Percentiles rank a stretch among this genome's conserved stretches.
These are phyloP conservation scores for Blastobotrys arbuscula DNA, from an alignment of 1,139 yeast species.

Conservation along the genomic window DNA sequence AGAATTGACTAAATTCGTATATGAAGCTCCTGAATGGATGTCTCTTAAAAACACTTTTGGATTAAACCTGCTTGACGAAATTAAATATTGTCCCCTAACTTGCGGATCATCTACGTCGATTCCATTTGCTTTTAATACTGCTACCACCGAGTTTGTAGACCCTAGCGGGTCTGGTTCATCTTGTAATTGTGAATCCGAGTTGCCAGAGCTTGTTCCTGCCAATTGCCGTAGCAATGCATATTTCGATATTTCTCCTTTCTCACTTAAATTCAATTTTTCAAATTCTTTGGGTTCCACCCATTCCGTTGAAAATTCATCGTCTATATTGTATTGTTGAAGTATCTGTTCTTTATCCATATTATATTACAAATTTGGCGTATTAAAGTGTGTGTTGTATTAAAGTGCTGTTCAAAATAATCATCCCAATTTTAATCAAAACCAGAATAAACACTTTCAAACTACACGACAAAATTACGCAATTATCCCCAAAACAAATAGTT, in stretches of 20 bases:
- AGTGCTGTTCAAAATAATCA: neutral
- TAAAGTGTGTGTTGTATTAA: neutral
- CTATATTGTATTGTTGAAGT: slow-evolving; percentile 26
- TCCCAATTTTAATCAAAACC: neutral
- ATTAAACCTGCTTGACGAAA: slow-evolving; percentile 68
- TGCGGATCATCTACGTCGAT: slow-evolving; percentile 28
- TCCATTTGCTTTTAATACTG: slow-evolving; percentile 29
- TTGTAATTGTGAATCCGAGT: slow-evolving; percentile 21
- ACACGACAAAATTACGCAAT: neutral
- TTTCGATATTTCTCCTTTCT: slow-evolving; percentile 20
- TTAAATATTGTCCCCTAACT: slow-evolving; percentile 47
- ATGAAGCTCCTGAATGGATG: slow-evolving; percentile 66
- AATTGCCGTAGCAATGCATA: slow-evolving; percentile 27
- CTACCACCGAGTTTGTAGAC: slow-evolving; percentile 29
- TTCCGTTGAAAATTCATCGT: slow-evolving; percentile 26
- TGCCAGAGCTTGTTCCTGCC: slow-evolving; percentile 17
- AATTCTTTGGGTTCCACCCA: slow-evolving; percentile 18
- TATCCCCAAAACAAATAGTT: neutral
- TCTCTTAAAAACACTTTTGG: slow-evolving; percentile 63
- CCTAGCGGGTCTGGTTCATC: slow-evolving; percentile 40
- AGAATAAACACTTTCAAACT: neutral
- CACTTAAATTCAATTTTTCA: slow-evolving; percentile 16
- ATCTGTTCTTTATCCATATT: slow-evolving; percentile 13
- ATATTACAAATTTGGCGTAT: neutral
- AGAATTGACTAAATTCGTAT: slow-evolving; percentile 53